Evolutionary conservation across 23 red algal genomes (phyloP), one percentile per base, ranked within the genome.

Genomic region (Gracilaria vermiculophylla): DNA sequence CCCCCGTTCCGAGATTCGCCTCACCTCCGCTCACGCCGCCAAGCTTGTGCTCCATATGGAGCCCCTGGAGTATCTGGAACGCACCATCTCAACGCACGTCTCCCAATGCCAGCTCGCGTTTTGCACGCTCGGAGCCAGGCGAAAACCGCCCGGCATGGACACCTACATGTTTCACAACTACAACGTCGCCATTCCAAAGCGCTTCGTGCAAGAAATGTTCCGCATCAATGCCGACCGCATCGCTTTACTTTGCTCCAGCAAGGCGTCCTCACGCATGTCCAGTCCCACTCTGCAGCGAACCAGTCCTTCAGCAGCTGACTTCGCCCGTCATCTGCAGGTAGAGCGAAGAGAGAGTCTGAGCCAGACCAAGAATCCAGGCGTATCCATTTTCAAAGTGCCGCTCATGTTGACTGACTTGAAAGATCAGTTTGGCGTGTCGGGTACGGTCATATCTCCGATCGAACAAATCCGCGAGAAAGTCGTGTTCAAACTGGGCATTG

Each of bases 101-200:
- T 21, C 67, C 45, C 69, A 58, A 40, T 48, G 47, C 23, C 52
- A 88, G 20, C 21, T 88, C 20, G 84, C 84, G 24, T 88, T 88
- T 48, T 76, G 66, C 19, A 49, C 51, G 16, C 67, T 88, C 54
- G 69, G 84, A 8, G 53, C 50, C 35, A 42, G 28, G 9, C n/a
- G 24, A 42, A 73, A 73, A 25, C 67, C 67, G 20, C 84, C 50
- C 25, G 53, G 39, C 10, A 88, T 62, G 84, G 53, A 66, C 27
- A 15, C 69, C 1, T 77, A 77, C 72, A 10, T 36, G 24, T 88
- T 88, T 64, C 69, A 76, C 51, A 77, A 76, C 20, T 53, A 62
- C 69, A 88, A 88, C 40, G 66, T 62, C 24, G 45, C 66, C 45
- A 58, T 88, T 55, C 84, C 84, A 36, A 55, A 57, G 51, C 84